Conservation (phyloP, 2,329 filamentous ascomycete species). For the Fusarium kyushuense region DNA sequence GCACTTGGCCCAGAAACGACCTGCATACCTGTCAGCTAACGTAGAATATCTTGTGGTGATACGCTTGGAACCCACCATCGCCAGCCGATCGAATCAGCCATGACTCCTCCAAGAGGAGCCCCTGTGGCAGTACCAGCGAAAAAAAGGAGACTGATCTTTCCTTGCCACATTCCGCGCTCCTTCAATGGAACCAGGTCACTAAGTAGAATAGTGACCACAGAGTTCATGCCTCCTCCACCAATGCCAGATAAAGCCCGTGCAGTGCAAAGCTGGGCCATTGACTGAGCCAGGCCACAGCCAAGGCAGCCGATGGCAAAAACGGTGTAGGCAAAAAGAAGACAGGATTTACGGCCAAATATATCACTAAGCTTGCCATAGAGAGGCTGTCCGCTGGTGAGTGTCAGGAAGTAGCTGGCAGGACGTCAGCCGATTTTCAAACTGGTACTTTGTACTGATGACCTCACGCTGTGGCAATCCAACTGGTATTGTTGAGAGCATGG, state of each 20-base stretch:
- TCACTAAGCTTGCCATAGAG: slow-evolving; percentile 78
- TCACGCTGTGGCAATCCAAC: slow-evolving; percentile 74
- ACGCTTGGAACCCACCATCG: slow-evolving; percentile 66
- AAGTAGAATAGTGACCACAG: slow-evolving; percentile 75
- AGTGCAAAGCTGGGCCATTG: slow-evolving; percentile 74
- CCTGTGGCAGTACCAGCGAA: slow-evolving; percentile 76
- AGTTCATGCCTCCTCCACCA: slow-evolving; percentile 78
- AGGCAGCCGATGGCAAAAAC: slow-evolving; percentile 75
- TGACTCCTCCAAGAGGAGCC: slow-evolving; percentile 75
- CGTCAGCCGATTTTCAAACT: slow-evolving; percentile 3
- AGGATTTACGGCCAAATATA: slow-evolving; percentile 76
- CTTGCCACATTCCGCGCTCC: slow-evolving; percentile 80
- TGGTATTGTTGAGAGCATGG: slow-evolving; percentile 78
- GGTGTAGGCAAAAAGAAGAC: slow-evolving; percentile 72
- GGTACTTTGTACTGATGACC: background rate
- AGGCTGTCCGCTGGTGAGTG: slow-evolving; percentile 80
- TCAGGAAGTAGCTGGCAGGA: slow-evolving; percentile 72
- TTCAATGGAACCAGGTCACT: slow-evolving; percentile 75
- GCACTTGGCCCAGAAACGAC: slow-evolving; percentile 79
- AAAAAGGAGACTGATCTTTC: slow-evolving; percentile 77
- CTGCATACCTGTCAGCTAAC: slow-evolving; percentile 50
- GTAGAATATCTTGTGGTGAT: background rate
- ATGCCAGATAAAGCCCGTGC: slow-evolving; percentile 67
- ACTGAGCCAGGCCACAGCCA: slow-evolving; percentile 71
- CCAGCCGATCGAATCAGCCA: slow-evolving; percentile 82